Evolutionary conservation across 1,139 yeast species (phyloP).

Genomic region (Blastobotrys persicus): DNA sequence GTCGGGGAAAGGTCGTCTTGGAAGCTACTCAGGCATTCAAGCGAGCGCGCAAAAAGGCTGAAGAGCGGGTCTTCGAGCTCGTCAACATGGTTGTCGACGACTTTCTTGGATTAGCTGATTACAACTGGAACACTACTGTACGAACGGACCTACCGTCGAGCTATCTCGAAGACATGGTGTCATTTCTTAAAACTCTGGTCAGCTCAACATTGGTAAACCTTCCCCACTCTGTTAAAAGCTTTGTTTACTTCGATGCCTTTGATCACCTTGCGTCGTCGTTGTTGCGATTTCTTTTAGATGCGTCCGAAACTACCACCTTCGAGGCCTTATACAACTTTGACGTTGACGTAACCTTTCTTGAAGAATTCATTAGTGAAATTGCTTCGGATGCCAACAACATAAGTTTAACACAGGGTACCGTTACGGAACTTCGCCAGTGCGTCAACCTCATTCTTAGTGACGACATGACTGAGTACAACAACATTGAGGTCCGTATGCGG

Average conservation of each 20-base stretch:
- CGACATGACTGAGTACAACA: conserved; percentile 53
- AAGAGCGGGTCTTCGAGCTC: conserved; percentile 69
- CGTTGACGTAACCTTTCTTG: conserved; percentile 59
- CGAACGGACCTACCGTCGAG: conserved; percentile 63
- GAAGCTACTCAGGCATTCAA: conserved; percentile 57
- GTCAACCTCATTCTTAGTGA: conserved; percentile 52
- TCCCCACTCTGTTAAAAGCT: conserved; percentile 73
- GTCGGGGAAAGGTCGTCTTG: conserved; percentile 37
- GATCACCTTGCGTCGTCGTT: conserved; percentile 79
- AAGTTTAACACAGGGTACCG: conserved; percentile 41
- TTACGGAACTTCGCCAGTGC: conserved; percentile 60
- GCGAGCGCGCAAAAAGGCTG: conserved; percentile 69
- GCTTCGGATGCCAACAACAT: conserved; percentile 37
- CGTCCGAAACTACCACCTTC: conserved; percentile 41
- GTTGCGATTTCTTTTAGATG: conserved; percentile 56
- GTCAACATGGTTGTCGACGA: conserved; percentile 72
- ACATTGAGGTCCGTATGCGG: conserved; percentile 53
- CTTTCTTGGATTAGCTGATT: conserved; percentile 79
- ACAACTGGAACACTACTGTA: conserved; percentile 64
- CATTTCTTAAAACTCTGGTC: conserved; percentile 80
- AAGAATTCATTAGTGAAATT: conserved; percentile 47
- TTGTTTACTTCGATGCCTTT: conserved; percentile 80
- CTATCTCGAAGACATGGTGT: conserved; percentile 82
- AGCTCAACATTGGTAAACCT: conserved; percentile 81
- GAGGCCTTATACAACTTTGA: conserved; percentile 60